Percentiles rank a stretch among this genome's conserved stretches.
These are phyloP conservation scores for Exsudoporus frostii DNA, from an alignment of 768 basidiomycete species.

Conservation along the genomic window DNA sequence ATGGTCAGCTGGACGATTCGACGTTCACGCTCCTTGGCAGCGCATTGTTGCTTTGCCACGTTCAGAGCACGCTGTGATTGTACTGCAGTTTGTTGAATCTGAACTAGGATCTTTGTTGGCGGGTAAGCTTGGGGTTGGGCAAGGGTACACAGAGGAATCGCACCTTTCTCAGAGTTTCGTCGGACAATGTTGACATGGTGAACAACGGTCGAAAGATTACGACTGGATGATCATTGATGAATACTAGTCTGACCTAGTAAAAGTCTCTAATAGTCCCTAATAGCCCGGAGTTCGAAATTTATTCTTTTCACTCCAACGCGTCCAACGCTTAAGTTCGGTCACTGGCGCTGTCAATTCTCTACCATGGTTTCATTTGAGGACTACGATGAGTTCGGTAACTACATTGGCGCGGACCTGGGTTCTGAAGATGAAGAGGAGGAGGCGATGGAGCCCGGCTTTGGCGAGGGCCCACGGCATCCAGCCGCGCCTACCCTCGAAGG, in stretches of 20 bases:
- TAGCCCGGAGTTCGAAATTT: conserved; percentile 35
- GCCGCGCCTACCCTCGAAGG: conserved; percentile 71
- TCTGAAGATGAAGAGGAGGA: conserved; percentile 70
- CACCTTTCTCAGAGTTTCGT: conserved; percentile 83
- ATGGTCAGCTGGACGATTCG: conserved; percentile 88
- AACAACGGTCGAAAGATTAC: conserved; percentile 1
- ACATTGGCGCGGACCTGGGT: conserved; percentile 92
- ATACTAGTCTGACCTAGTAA: background rate
- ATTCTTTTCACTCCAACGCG: conserved; percentile 24
- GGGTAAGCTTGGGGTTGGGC: conserved; percentile 16
- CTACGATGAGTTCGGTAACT: conserved; percentile 96
- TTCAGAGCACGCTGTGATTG: conserved; percentile 79
- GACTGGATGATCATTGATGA: conserved; percentile 14
- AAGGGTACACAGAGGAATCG: background rate
- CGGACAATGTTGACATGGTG: conserved; percentile 57
- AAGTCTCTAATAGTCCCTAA: background rate
- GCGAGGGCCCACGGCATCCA: conserved; percentile 34
- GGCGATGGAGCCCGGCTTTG: conserved; percentile 49
- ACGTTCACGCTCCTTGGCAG: conserved; percentile 83
- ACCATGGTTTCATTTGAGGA: conserved; percentile 65
- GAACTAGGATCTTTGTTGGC: conserved; percentile 70
- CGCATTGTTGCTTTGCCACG: conserved; percentile 69
- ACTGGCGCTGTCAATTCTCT: background rate
- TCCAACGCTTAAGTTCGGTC: conserved; percentile 7
- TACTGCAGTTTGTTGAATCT: conserved; percentile 89